Evolutionary conservation across 805 yeast genomes (phyloP).

Genomic region (Candida berthetii): DNA sequence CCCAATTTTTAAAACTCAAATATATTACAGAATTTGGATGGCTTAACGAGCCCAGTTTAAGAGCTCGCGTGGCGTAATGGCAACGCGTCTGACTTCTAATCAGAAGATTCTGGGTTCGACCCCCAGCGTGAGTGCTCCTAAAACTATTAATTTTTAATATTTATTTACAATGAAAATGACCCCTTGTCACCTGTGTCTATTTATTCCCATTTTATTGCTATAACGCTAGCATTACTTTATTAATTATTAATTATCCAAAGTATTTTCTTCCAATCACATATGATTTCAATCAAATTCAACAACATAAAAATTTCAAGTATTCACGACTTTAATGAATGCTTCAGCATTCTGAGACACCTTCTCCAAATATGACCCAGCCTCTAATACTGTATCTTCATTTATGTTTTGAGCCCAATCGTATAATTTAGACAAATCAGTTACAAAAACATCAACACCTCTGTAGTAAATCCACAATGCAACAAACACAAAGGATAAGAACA

Average conservation of each 20-base stretch:
- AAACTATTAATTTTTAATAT: not conserved
- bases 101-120: constrained; percentile 52
- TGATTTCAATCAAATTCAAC: too few relatives aligned
- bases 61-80: constrained; percentile 50
- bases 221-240: too few relatives aligned
- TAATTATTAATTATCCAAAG: too few relatives aligned
- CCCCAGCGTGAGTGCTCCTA: constrained; percentile 46
- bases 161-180: too few relatives aligned
- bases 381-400: constrained; percentile 6
- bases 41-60: not conserved
- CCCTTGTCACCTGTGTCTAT: too few relatives aligned
- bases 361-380: not conserved
- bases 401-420: constrained; percentile 2
- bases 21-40: too few relatives aligned
- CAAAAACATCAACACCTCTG: constrained; percentile 23
- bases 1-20: too few relatives aligned
- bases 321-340: not conserved
- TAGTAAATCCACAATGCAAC: constrained; percentile 21
- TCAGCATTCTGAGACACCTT: not conserved
- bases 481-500: constrained; percentile 12
- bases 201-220: too few relatives aligned
- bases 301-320: too few relatives aligned
- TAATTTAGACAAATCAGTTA: constrained; percentile 1
- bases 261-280: too few relatives aligned
- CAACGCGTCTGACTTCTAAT: constrained; percentile 53